Base-by-base conservation (phyloP, 192 early-diverging fungal species). In the Rhizoclosmatium globosum region DNA sequence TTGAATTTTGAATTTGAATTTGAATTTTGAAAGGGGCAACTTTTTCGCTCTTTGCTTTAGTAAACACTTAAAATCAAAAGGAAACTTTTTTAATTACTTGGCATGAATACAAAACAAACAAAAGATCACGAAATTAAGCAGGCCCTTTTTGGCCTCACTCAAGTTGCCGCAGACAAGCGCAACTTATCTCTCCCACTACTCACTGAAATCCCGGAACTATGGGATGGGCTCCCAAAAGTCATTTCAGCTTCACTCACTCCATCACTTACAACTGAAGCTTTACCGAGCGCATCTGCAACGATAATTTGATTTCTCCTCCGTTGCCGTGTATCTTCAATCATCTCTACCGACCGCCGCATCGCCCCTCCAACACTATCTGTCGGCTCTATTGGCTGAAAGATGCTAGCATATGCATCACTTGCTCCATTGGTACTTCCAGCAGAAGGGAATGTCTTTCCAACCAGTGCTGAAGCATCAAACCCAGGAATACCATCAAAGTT, bases 181-280 rank as follows among this genome's bases (percentile, higher is more conserved):
- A 15, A 4, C 48, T 41, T 68, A 3, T 68, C 31, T 44, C 69
- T 47, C 42, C 69, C 53, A 3, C 50, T 44, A 41, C 69, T 71
- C 69, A 53, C 31, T 6, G 69, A 71, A 15, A 48, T 53, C 15
- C 69, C 38, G 69, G 13, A 3, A 13, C 48, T 15, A 71, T 71
- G 45, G 7, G 69, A 71, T 41, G 69, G 46, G 53, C 41, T 71
- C 53, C 69, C 69, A 57, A 53, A 71, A 19, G 3, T 47, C 53
- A 56, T 31, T 4, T 71, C 69, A 71, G 9, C 50, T 57, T 21
- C 42, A 31, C 66, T 41, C 9, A 4, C 66, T 42, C 42, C 15
- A 68, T 11, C 11, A 4, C 6, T 6, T 6, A 31, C 66, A 68
- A 15, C 66, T 4, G 38, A 68, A 3, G 4, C 66, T 38, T 4